Base-by-base conservation (phyloP, 1,139 yeast species). In the Nakaseomyces uthaithaninus region DNA sequence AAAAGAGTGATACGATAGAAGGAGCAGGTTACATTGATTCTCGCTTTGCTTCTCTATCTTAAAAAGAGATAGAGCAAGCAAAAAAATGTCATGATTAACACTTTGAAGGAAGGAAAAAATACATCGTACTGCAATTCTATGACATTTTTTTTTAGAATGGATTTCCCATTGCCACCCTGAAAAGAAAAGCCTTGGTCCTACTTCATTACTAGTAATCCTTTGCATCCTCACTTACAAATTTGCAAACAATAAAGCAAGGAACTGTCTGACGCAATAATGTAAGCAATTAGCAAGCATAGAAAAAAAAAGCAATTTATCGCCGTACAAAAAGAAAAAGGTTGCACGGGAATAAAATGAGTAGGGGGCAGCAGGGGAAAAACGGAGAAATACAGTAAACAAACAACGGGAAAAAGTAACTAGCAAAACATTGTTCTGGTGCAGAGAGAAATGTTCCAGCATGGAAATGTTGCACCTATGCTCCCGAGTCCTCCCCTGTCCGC, bases 41-140 rank as follows among this genome's bases (percentile, higher is more conserved):
- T 7, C 9, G 10, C 10, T 22, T 22, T 22, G 9, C 10, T 22
- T 10, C 24, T 7, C 7, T 22, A 7, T 22, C 8, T n/a, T 6
- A 7, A 10, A 14, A 12, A 5, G 17, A 18, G 15, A 18, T 27
- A 18, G 30, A 12, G 30, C n/a, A n/a, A n/a, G n/a, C n/a, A n/a
- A n/a, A n/a, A n/a, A 27, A 27, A 27, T 27, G 30, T 27, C 30
- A 27, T 27, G 30, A 27, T 27, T 27, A 27, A 27, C 30, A 27
- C 30, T 27, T 10, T 16, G 15, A 18, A 22, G 24, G 6, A 27
- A 14, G 17, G 15, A 27, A 5, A 7, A 27, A 10, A 12, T 9
- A 27, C 12, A 27, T n/a, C n/a, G n/a, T n/a, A n/a, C n/a, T n/a
- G n/a, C n/a, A n/a, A n/a, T n/a, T n/a, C n/a, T n/a, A n/a, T n/a